Evolutionary conservation across 306 rosid species (phyloP), one percentile per base, ranked within the genome.

Genomic region (Leucaena leucocephala): DNA sequence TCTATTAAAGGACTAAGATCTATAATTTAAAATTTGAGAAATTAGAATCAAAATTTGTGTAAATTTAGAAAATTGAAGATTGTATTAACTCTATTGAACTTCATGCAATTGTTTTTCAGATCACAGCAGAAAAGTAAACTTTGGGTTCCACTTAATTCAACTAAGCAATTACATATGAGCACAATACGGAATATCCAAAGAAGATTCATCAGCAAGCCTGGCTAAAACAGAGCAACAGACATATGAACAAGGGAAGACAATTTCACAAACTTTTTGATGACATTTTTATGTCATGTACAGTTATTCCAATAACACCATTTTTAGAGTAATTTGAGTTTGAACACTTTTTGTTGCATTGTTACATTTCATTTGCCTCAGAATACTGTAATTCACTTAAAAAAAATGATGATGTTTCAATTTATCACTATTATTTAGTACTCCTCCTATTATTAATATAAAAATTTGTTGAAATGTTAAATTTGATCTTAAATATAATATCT

Each of bases 251-350:
- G 36, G 52, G 8, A 43, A 34, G 5, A 14, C 50, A 67, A 19
- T 68, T 43, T 19, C 55, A 68, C 35, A 58, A 58, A 17, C 33
- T 13, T 55, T 7, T 6, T 19, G 61, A n/a, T 55, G 61, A 55
- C 12, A 50, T 17, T 16, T 16, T 49, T 8, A 2, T 50, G 21
- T 50, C 58, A 16, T 50, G 58, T 19, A n/a, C 61, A 55, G 61
- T 21, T 19, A 12, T n/a, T 11, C 33, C 72, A 43, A 50, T 75
- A 71, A 78, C 58, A 81, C 65, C 58, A 64, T 13, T 48, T 48
- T 14, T 13, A 13, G n/a, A 48, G 54, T 48, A 13, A 14, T 48
- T 48, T 48, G 11, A 48, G 6, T 48, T 48, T 15, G n/a, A 48
- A 48, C 54, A 48, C n/a, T 48, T 48, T 48, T 16, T 50, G 8